Conservation (phyloP, 139 green algal genomes). For the Microglena sp. region DNA sequence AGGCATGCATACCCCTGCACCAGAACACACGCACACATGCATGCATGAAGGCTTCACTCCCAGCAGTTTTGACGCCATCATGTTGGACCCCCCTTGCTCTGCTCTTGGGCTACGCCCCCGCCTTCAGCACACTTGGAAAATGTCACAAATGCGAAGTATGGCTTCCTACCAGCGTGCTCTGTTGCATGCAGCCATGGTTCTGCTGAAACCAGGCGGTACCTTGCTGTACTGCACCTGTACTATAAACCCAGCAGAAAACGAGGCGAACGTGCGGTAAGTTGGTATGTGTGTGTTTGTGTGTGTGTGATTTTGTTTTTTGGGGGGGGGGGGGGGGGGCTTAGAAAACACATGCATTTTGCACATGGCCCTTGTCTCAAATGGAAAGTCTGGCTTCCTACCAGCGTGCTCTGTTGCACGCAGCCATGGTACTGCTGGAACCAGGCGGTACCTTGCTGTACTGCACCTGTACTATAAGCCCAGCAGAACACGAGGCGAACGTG, state of each 20-base stretch:
- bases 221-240: slow-evolving; percentile 88
- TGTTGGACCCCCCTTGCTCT: slow-evolving; percentile 87
- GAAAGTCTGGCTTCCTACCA: slow-evolving; percentile 58
- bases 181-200: slow-evolving; percentile 54
- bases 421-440: slow-evolving; percentile 62
- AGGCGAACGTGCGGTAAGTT: slow-evolving; percentile 80
- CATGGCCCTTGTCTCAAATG: too few relatives aligned
- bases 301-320: too few relatives aligned
- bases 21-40: too few relatives aligned
- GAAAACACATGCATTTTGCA: too few relatives aligned
- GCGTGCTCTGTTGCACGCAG: slow-evolving; percentile 54
- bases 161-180: slow-evolving; percentile 64
- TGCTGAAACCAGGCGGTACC: slow-evolving; percentile 65
- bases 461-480: slow-evolving; percentile 79
- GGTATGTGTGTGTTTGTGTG: too few relatives aligned
- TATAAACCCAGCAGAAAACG: slow-evolving; percentile 81
- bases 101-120: slow-evolving; percentile 76
- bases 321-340: too few relatives aligned
- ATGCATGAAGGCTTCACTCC: slow-evolving; percentile 53
- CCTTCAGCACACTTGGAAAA: slow-evolving; percentile 27
- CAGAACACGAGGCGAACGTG: slow-evolving; percentile 88
- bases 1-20: too few relatives aligned
- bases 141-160: too few relatives aligned
- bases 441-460: slow-evolving; percentile 80
- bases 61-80: slow-evolving; percentile 67